These are phyloP conservation scores for Ganoderma leucocontextum DNA, from an alignment of 1,284 basidiomycete genomes.

Conservation along the genomic window DNA sequence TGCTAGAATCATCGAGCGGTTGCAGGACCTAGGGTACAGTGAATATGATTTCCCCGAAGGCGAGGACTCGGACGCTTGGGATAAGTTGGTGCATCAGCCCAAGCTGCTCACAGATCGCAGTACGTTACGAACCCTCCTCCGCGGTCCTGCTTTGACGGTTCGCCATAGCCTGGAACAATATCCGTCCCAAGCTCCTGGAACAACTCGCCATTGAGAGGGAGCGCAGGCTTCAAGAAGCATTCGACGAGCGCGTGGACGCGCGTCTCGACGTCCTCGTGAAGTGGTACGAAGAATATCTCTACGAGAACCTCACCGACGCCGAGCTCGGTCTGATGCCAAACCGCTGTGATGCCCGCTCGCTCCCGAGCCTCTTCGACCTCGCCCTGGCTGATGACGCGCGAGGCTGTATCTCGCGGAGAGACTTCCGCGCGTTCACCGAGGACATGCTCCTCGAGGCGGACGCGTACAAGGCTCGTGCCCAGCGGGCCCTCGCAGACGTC, in stretches of 20 bases:
- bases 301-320: background rate
- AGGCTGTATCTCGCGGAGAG: background rate
- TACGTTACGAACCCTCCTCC: background rate
- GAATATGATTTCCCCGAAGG: slow-evolving; percentile 17
- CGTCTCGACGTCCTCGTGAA: slow-evolving; percentile 2
- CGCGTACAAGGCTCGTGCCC: slow-evolving; percentile 9
- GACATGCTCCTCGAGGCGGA: slow-evolving; percentile 11
- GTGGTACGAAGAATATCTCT: slow-evolving; percentile 3
- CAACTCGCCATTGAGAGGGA: slow-evolving; percentile 3
- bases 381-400: slow-evolving; percentile 1
- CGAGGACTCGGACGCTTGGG: background rate
- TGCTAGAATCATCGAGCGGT: slow-evolving; percentile 10
- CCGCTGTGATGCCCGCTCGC: too few relatives aligned
- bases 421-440: slow-evolving; percentile 8
- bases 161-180: slow-evolving; percentile 18
- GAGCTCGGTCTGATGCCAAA: slow-evolving; percentile 16
- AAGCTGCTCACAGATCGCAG: slow-evolving; percentile 17
- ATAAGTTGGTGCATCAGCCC: background rate
- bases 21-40: slow-evolving; percentile 11
- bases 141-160: too few relatives aligned
- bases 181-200: slow-evolving; percentile 21
- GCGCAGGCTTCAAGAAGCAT: background rate
- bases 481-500: background rate
- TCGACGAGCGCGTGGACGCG: background rate
- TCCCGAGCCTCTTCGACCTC: slow-evolving; percentile 16